A percentile compares a stretch with the other conserved stretches of the same genome.
These are phyloP conservation scores for Colletotrichum salicis DNA, from an alignment of 2,329 filamentous ascomycete genomes.

Conservation along the genomic window DNA sequence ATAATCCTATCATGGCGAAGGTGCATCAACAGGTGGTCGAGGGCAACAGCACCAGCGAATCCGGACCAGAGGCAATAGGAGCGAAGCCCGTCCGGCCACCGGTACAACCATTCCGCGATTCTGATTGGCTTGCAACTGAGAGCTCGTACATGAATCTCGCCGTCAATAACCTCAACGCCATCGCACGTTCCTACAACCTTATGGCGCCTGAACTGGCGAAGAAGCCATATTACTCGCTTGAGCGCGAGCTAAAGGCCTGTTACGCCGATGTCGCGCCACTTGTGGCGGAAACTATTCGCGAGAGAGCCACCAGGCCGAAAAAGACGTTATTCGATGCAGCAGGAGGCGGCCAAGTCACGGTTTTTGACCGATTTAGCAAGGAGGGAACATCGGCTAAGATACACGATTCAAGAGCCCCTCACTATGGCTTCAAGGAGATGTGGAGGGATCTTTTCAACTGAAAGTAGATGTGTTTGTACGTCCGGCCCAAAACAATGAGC, in stretches of 20 bases:
- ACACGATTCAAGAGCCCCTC: conserved; percentile 77
- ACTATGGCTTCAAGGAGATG: conserved; percentile 89
- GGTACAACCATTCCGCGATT: conserved; percentile 78
- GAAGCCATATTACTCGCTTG: conserved; percentile 88
- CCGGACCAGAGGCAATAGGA: conserved; percentile 13
- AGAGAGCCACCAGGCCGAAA: conserved; percentile 66
- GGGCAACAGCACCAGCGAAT: not conserved
- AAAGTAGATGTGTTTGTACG: not conserved
- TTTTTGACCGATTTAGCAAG: conserved; percentile 70
- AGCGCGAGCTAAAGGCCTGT: conserved; percentile 83
- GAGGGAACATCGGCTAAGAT: conserved; percentile 67
- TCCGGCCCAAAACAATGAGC: no score
- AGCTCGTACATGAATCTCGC: conserved; percentile 79
- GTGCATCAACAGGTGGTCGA: conserved; percentile 46
- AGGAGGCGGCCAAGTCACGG: conserved; percentile 53
- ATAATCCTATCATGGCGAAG: conserved; percentile 60
- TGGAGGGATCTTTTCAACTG: conserved; percentile 81
- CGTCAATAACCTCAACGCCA: conserved; percentile 79
- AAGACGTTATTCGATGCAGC: conserved; percentile 44
- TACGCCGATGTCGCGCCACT: conserved; percentile 87
- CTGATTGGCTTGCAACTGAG: conserved; percentile 79
- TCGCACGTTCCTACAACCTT: conserved; percentile 91
- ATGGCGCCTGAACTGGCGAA: conserved; percentile 93
- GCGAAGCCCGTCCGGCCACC: conserved; percentile 43
- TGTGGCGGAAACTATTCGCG: conserved; percentile 76